Evolutionary conservation across 176 grass and related monocot genomes (phyloP).

Genomic region (Elymus sibiricus): DNA sequence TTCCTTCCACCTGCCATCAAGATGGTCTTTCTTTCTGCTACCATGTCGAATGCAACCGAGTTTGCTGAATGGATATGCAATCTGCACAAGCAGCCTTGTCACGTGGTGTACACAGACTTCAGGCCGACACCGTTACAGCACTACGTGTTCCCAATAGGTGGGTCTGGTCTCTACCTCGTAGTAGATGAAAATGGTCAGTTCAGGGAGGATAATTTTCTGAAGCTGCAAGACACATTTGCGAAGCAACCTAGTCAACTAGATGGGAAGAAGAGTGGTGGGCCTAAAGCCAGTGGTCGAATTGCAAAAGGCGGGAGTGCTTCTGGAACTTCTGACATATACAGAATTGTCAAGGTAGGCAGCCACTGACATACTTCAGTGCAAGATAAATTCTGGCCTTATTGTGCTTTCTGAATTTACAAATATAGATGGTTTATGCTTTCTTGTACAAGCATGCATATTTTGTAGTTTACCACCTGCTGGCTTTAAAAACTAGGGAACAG

Average conservation of each 20-base stretch:
- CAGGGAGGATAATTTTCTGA: conserved; percentile 90
- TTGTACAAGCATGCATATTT: not conserved
- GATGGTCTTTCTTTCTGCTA: conserved; percentile 98
- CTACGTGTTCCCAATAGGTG: conserved; percentile 91
- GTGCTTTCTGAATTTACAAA: conserved; percentile 17
- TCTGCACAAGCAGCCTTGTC: conserved; percentile 92
- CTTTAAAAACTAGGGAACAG: not conserved
- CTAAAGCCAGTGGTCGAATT: conserved; percentile 64
- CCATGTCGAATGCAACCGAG: conserved; percentile 97
- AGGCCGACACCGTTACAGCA: conserved; percentile 95
- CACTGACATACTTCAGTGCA: not conserved
- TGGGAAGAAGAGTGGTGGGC: conserved; percentile 54
- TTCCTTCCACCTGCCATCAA: conserved; percentile 95
- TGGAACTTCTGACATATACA: conserved; percentile 79
- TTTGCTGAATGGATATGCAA: conserved; percentile 99
- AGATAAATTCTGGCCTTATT: conserved; percentile 13
- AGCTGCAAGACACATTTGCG: conserved; percentile 82
- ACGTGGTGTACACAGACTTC: conserved; percentile 98
- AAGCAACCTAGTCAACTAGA: conserved; percentile 48
- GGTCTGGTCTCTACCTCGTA: conserved; percentile 91
- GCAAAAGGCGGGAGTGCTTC: conserved; percentile 78
- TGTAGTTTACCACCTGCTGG: not conserved
- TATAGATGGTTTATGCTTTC: not conserved
- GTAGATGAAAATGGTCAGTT: conserved; percentile 95
- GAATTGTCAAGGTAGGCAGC: conserved; percentile 67